These are phyloP conservation scores for Mycena vitilis DNA, from an alignment of 768 basidiomycete species.

Conservation along the genomic window DNA sequence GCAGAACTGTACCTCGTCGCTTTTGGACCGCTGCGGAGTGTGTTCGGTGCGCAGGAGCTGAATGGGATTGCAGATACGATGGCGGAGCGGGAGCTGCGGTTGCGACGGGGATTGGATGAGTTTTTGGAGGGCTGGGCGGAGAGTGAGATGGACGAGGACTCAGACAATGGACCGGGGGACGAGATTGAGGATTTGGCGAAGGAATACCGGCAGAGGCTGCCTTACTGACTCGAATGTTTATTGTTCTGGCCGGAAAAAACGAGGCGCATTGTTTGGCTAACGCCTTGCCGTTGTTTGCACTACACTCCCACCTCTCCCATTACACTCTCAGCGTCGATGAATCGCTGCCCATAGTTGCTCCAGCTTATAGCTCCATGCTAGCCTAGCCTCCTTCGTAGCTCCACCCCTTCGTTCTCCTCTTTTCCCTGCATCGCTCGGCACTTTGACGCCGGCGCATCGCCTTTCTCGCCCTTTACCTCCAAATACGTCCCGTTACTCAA, in stretches of 20 bases:
- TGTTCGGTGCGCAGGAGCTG: conserved; percentile 72
- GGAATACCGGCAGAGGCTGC: conserved; percentile 71
- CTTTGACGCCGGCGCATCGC: conserved; percentile 25
- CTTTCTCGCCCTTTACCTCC: conserved; percentile 38
- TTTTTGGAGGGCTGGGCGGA: conserved; percentile 58
- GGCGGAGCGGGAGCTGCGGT: conserved; percentile 79
- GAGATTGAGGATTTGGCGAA: conserved; percentile 72
- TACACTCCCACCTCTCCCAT: not conserved
- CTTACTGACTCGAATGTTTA: conserved; percentile 55
- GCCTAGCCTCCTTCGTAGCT: conserved; percentile 4
- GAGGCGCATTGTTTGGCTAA: too few relatives aligned
- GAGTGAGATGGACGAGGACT: conserved; percentile 33
- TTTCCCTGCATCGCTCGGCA: conserved; percentile 38
- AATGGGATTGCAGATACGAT: conserved; percentile 74
- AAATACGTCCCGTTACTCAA: conserved; percentile 20
- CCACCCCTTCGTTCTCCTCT: conserved; percentile 31
- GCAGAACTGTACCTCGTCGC: conserved; percentile 83
- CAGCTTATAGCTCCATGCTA: not conserved
- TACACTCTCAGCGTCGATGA: not conserved
- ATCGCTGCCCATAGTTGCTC: not conserved
- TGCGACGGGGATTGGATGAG: conserved; percentile 73
- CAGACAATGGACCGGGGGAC: conserved; percentile 42
- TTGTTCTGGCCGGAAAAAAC: too few relatives aligned
- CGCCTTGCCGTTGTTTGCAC: not conserved
- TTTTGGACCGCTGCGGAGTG: conserved; percentile 75